Evolutionary conservation across 345 rosid genomes (phyloP).

Genomic region (Trapa incisa): DNA sequence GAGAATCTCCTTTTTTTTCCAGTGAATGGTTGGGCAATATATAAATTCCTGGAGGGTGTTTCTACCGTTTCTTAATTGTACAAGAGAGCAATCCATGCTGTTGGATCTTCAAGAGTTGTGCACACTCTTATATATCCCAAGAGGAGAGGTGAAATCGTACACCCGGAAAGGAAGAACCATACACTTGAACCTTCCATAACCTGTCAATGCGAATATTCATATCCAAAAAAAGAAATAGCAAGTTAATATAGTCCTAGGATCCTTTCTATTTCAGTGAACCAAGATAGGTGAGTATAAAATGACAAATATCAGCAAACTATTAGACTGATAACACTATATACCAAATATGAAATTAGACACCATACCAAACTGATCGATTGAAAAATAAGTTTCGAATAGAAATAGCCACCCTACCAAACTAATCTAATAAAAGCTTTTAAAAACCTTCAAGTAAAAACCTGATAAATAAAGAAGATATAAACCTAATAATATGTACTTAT

Average conservation of each 20-base stretch:
- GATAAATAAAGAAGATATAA: too few species aligned
- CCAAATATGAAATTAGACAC: too few species aligned
- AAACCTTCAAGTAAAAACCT: too few species aligned
- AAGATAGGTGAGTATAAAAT: conserved; percentile 11
- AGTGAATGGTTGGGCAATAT: neutral
- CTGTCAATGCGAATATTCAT: conserved; percentile 21
- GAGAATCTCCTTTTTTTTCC: too few species aligned
- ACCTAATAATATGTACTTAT: too few species aligned
- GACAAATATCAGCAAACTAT: too few species aligned
- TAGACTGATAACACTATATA: too few species aligned
- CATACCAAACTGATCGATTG: too few species aligned
- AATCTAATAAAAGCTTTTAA: too few species aligned
- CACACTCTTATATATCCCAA: conserved; percentile 31
- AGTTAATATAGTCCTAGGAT: neutral
- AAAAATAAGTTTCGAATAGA: too few species aligned
- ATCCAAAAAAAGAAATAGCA: neutral
- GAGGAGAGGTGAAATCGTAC: conserved; percentile 36
- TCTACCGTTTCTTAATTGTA: conserved; percentile 64
- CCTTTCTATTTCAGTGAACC: neutral
- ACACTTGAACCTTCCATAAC: conserved; percentile 57
- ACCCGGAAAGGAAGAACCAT: conserved; percentile 39
- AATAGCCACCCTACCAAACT: too few species aligned
- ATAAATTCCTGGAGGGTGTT: neutral
- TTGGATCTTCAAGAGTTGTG: conserved; percentile 85
- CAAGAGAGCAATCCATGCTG: conserved; percentile 56